Evolutionary conservation across 2,329 filamentous ascomycete species (phyloP), one percentile per base, ranked within the genome.

Genomic region (Cercospora brassicicola): DNA sequence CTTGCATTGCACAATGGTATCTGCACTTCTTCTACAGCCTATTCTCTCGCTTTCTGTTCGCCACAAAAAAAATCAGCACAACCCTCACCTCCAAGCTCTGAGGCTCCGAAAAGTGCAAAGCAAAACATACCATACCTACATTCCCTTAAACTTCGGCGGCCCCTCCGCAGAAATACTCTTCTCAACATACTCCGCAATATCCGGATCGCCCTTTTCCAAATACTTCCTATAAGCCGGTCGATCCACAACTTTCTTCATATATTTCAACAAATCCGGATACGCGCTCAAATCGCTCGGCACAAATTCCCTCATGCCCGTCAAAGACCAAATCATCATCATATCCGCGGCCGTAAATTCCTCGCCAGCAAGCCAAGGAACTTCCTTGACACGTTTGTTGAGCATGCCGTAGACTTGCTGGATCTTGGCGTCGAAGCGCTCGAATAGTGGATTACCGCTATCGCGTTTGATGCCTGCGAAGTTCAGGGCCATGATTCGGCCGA

Each of bases 321-420:
- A 78, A 13, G 82, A 81, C 73, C 85, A 90, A 0, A 89, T 82
- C 4, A 79, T 80, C 87, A 91, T 90, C 45, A 90, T 81, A 77
- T 92, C 90, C 1, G 89, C 89, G 0, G 82, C 87, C 42, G 87
- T 90, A 67, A 91, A 87, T 61, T 88, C 81, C 0, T 83, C 79
- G 2, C 89, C 90, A 0, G 86, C 88, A 23, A 91, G 78, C 82
- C 84, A 91, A 7, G 80, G 75, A 39, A 81, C 84, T 0, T 77
- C 68, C 2, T 70, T 72, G 2, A 91, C 75, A 10, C 85, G 79
- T 2, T 82, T 76, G 45, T 91, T 82, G 28, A 88, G 62, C 23
- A 81, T 71, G n/a, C 66, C 53, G 36, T 90, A 68, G 0, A 79
- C 76, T n/a, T 70, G 75, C 3, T 76, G 65, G 2, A 85, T 72